phyloP scores from a whole-genome alignment of 1,284 basidiomycete genomes.

The Coniferiporia sulphurascens region DNA sequence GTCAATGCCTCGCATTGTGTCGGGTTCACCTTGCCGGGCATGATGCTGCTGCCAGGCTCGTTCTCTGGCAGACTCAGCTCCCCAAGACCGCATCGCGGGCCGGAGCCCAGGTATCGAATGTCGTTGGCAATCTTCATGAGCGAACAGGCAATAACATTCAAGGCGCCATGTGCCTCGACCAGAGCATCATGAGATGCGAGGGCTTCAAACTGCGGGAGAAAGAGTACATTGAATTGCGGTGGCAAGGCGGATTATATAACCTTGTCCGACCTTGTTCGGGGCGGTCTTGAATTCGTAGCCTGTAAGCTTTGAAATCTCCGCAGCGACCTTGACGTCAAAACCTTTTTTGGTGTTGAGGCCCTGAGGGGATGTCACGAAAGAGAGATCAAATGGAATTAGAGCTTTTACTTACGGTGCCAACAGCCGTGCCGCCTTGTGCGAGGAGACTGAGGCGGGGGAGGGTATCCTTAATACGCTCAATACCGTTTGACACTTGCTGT shows the following conservation, averaged over 20 bases:
- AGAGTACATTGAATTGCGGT: constrained; percentile 11
- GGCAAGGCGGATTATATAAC: not conserved
- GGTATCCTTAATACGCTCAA: constrained; percentile 79
- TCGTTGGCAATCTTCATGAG: constrained; percentile 99
- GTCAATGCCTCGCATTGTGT: constrained; percentile 99
- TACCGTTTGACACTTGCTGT: constrained; percentile 89
- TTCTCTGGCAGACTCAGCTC: constrained; percentile 96
- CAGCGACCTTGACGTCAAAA: constrained; percentile 93
- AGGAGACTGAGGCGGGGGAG: constrained; percentile 87
- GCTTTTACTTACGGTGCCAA: constrained; percentile 76
- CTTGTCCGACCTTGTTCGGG: constrained; percentile 81
- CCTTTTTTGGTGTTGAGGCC: constrained; percentile 96
- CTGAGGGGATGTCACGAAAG: constrained; percentile 34
- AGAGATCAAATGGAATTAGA: no score
- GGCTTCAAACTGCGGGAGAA: constrained; percentile 82
- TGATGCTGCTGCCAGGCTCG: constrained; percentile 98
- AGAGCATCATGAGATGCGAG: constrained; percentile 96
- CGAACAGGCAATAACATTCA: constrained; percentile 93
- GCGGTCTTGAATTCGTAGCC: constrained; percentile 92
- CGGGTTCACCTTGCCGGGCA: constrained; percentile 99
- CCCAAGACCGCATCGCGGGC: constrained; percentile 95
- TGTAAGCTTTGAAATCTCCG: constrained; percentile 89
- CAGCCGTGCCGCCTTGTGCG: constrained; percentile 98
- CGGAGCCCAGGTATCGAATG: constrained; percentile 96
- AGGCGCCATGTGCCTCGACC: constrained; percentile 93